Conservation (phyloP, 148 eudicot genomes). For the Talinum fruticosum region DNA sequence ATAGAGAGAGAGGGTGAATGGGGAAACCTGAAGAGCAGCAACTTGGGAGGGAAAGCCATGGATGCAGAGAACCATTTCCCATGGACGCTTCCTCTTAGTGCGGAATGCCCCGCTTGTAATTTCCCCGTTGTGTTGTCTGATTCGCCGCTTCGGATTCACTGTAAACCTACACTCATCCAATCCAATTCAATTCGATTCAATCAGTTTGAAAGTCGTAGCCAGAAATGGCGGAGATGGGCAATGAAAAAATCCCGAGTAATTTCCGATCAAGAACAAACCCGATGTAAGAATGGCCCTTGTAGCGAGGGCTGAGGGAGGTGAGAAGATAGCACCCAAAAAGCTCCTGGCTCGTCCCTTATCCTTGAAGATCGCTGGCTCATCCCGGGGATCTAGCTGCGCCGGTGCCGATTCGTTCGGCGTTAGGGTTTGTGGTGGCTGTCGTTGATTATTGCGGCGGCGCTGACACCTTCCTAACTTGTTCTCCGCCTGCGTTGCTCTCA, state of each 20-base stretch:
- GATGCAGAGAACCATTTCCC: constrained; percentile 93
- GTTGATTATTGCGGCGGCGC: background rate
- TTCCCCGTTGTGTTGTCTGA: constrained; percentile 94
- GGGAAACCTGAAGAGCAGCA: constrained; percentile 81
- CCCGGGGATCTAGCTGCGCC: background rate
- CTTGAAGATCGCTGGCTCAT: background rate
- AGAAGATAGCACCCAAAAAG: constrained; percentile 77
- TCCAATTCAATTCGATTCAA: background rate
- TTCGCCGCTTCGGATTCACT: constrained; percentile 77
- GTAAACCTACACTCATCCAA: constrained; percentile 49
- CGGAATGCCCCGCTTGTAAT: constrained; percentile 64
- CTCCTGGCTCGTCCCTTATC: background rate
- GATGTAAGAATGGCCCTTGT: constrained; percentile 87
- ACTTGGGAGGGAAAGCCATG: constrained; percentile 84
- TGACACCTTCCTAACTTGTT: background rate
- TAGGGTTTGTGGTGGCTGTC: background rate
- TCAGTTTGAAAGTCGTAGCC: no score
- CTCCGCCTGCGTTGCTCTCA: constrained; percentile 19
- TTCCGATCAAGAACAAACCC: constrained; percentile 41
- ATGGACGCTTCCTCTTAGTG: constrained; percentile 81
- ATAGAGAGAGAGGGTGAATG: background rate
- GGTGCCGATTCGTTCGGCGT: background rate
- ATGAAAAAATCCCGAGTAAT: no score
- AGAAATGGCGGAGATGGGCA: no score
- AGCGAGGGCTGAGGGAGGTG: constrained; percentile 71